Evolutionary conservation across 2,329 filamentous ascomycete genomes (phyloP), one percentile per base, ranked within the genome.

Genomic region (Pseudopyricularia cyperi): DNA sequence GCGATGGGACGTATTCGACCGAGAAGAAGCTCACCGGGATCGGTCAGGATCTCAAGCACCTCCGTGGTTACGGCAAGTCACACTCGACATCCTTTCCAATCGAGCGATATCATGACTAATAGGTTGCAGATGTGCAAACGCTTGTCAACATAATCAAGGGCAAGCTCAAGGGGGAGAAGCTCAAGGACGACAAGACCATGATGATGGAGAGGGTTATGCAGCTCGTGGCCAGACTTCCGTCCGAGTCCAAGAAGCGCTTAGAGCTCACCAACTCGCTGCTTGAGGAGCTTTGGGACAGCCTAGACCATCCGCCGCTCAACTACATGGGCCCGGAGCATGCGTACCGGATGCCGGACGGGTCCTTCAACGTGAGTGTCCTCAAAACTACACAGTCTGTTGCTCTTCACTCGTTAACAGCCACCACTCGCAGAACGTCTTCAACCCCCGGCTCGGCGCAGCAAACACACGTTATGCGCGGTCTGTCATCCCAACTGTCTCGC

Each of bases 111-210:
- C 48, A 2, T 53, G 54, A 55, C 54, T 49, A 26, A 3, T 15
- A n/a, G 12, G 2, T 66, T 35, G 60, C 65, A 71, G 84, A 88
- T 57, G 62, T 85, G 46, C 75, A 76, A 59, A 87, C 84, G 0
- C 67, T 88, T 17, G 65, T 77, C 46, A 71, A 77, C 5, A 67
- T 88, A 35, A 68, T 87, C 53, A 74, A 76, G 52, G 73, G 69
- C 55, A 82, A 87, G 65, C 64, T 82, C 32, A 82, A 78, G 58
- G 82, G 84, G 1, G 74, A 75, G 53, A 71, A 78, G 48, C 71
- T 83, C 11, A 66, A 79, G 5, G 82, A 91, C 59, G 87, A 91
- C 68, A 86, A 85, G 67, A 85, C 82, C 2, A 85, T 87, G 73
- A 70, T 88, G 46, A 87, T 89, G 80, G 85, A 89, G 64, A 73